A percentile compares a stretch with the other conserved stretches of the same genome.
Evolutionary conservation across 805 yeast species (phyloP).

Genomic region (Ogataea paraovalis): DNA sequence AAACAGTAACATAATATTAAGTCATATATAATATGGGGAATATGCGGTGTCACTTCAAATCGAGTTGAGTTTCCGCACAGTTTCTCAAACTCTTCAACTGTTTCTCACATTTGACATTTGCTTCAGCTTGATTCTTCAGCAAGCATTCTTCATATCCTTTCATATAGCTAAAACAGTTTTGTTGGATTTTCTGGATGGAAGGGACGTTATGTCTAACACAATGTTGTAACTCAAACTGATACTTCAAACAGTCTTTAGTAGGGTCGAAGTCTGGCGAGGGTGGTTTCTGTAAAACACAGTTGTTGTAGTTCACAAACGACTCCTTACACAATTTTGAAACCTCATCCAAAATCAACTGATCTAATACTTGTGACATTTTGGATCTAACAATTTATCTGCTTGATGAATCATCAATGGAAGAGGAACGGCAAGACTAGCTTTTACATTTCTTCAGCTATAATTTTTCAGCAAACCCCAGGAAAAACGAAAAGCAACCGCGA

Average conservation of each 20-base stretch:
- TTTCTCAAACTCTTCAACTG: constrained; percentile 54
- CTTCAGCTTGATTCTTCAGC: constrained; percentile 39
- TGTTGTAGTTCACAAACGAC: constrained; percentile 67
- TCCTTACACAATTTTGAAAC: constrained; percentile 75
- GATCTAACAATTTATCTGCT: not conserved
- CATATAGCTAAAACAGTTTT: constrained; percentile 54
- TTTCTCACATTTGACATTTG: constrained; percentile 47
- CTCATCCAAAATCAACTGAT: constrained; percentile 74
- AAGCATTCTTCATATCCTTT: constrained; percentile 66
- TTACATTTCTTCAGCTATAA: too few relatives aligned
- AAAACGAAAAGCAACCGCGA: too few relatives aligned
- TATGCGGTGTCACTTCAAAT: not conserved
- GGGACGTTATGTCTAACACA: constrained; percentile 70
- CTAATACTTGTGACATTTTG: constrained; percentile 45
- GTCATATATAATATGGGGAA: too few relatives aligned
- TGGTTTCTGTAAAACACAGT: constrained; percentile 44
- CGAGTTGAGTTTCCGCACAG: constrained; percentile 37
- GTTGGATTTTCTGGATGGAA: constrained; percentile 63
- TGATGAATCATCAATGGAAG: too few relatives aligned
- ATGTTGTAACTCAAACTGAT: constrained; percentile 53
- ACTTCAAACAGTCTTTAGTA: constrained; percentile 43
- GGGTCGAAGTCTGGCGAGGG: constrained; percentile 43
- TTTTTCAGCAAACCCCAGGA: too few relatives aligned
- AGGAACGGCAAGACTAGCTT: too few relatives aligned
- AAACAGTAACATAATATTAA: too few relatives aligned